phyloP scores from a whole-genome alignment of 192 early-diverging fungal species.

The Umbelopsis sp. region DNA sequence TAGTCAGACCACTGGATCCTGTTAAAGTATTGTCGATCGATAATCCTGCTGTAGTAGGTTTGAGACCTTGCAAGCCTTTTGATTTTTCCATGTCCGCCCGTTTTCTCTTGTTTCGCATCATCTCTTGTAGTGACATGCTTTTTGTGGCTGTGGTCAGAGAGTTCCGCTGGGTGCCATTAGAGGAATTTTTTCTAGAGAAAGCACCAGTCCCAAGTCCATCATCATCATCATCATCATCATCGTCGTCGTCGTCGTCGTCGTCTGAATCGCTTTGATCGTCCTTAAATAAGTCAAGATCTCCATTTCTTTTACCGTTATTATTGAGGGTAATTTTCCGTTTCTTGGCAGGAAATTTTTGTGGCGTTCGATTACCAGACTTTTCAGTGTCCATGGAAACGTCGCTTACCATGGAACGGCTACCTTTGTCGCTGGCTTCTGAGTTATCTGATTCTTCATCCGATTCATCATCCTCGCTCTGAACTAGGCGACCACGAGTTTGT shows the following conservation, averaged over 20 bases:
- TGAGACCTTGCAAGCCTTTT: not conserved
- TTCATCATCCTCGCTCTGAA: slow-evolving; percentile 16
- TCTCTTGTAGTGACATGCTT: slow-evolving; percentile 12
- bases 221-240: slow-evolving; percentile 27
- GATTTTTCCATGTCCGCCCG: slow-evolving; percentile 8
- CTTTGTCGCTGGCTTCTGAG: not conserved
- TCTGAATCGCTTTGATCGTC: slow-evolving; percentile 19
- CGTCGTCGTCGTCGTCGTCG: slow-evolving; percentile 17
- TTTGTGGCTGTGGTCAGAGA: not conserved
- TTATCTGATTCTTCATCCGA: slow-evolving; percentile 22
- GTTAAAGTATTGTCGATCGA: slow-evolving; percentile 5
- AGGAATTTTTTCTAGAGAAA: not conserved
- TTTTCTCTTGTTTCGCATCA: slow-evolving; percentile 19
- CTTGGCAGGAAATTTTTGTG: slow-evolving; percentile 2
- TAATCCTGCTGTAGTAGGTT: not conserved
- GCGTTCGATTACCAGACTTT: not conserved
- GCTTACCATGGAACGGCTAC: not conserved
- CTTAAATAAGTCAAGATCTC: slow-evolving; percentile 13
- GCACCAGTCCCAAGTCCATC: slow-evolving; percentile 27
- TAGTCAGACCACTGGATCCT: not conserved
- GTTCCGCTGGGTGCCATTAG: not conserved
- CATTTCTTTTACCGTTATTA: not conserved
- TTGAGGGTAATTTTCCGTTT: slow-evolving; percentile 5
- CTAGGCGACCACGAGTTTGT: slow-evolving; percentile 5
- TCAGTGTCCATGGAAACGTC: slow-evolving; percentile 7